Evolutionary conservation across 345 rosid species (phyloP).

Genomic region (Salix udensis): DNA sequence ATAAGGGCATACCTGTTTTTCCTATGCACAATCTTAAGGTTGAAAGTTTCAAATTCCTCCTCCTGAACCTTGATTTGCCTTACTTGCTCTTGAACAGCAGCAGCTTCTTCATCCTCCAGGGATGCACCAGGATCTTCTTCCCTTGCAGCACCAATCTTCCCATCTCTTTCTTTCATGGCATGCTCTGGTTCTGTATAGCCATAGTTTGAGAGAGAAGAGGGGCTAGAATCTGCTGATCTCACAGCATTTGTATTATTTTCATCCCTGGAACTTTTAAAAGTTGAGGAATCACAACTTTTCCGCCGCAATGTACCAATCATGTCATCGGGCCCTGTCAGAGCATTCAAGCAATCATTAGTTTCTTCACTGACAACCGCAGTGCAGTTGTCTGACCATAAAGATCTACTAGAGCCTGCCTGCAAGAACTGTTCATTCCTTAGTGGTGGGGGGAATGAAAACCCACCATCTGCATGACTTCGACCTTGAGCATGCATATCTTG

Average conservation of each 20-base stretch:
- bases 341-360: conserved; percentile 46
- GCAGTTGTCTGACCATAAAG: conserved; percentile 59
- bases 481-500: conserved; percentile 38
- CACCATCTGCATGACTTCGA: conserved; percentile 56
- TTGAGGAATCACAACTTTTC: conserved; percentile 75
- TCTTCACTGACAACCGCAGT: conserved; percentile 43
- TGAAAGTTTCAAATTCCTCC: conserved; percentile 97
- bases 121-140: conserved; percentile 68
- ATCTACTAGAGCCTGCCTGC: conserved; percentile 59
- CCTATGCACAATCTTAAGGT: conserved; percentile 92
- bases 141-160: conserved; percentile 41
- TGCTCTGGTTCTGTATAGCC: conserved; percentile 54
- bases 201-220: conserved; percentile 64
- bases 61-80: conserved; percentile 96
- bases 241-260: conserved; percentile 50
- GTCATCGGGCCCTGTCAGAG: conserved; percentile 60
- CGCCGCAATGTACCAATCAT: conserved; percentile 72
- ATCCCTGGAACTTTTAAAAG: conserved; percentile 68
- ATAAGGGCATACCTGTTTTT: conserved; percentile 74
- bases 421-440: conserved; percentile 48
- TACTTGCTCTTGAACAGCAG: conserved; percentile 95
- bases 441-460: conserved; percentile 76
- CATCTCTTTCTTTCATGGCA: conserved; percentile 56
- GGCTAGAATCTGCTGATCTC: conserved; percentile 63
- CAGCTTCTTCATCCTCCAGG: conserved; percentile 91